phyloP scores from a whole-genome alignment of 495 filamentous ascomycete species.

The Daldinia vernicosa region DNA sequence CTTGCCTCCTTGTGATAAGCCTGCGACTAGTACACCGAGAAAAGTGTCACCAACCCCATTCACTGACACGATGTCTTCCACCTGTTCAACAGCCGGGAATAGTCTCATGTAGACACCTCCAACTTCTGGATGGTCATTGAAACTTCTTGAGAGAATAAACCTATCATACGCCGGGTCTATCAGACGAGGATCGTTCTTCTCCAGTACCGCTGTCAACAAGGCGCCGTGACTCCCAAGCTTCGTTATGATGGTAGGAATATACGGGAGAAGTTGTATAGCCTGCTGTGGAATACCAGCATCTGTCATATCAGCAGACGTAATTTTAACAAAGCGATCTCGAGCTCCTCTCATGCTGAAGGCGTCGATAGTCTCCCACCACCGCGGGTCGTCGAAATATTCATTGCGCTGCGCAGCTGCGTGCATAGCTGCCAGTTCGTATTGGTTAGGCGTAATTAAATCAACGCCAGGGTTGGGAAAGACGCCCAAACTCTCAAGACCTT shows the following conservation, averaged over 20 bases:
- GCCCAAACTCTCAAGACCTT: conserved; percentile 46
- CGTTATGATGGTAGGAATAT: conserved; percentile 79
- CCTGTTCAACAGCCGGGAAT: conserved; percentile 72
- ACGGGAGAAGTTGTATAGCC: conserved; percentile 85
- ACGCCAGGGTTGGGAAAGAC: conserved; percentile 70
- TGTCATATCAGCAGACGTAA: conserved; percentile 70
- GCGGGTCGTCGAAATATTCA: conserved; percentile 69
- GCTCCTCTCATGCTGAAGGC: conserved; percentile 71
- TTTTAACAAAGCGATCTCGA: conserved; percentile 67
- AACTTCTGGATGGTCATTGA: conserved; percentile 61
- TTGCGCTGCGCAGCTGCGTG: conserved; percentile 67
- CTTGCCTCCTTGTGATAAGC: conserved; percentile 59
- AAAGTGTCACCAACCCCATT: conserved; percentile 97
- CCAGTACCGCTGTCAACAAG: conserved; percentile 75
- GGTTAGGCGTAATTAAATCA: conserved; percentile 82
- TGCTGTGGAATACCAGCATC: conserved; percentile 85
- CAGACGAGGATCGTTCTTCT: conserved; percentile 69
- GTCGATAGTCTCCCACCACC: conserved; percentile 86
- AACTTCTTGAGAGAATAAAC: conserved; percentile 72
- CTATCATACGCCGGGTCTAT: conserved; percentile 65
- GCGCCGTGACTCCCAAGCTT: conserved; percentile 86
- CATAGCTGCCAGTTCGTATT: conserved; percentile 80
- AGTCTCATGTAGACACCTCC: conserved; percentile 87
- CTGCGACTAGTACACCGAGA: conserved; percentile 79
- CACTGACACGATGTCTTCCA: conserved; percentile 81